Evolutionary conservation across 805 yeast genomes (phyloP).

Genomic region (Metschnikowia anglica): DNA sequence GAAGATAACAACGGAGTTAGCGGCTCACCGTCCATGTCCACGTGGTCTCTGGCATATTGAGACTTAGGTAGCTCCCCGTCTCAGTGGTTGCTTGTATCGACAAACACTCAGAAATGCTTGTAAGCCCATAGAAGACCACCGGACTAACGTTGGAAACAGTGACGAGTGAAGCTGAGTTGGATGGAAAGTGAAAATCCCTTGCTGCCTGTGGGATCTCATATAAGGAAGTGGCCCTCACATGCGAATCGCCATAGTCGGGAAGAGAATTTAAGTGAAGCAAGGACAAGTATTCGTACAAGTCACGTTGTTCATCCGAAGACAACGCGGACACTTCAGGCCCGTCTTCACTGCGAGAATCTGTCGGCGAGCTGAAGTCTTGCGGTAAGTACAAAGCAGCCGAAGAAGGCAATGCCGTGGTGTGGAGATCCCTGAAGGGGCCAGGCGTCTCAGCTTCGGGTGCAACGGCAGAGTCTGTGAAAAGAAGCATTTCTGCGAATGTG

Average conservation of each 20-base stretch:
- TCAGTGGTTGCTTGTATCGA: slow-evolving; percentile 14
- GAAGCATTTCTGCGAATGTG: slow-evolving; percentile 1
- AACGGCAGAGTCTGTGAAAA: slow-evolving; percentile 1
- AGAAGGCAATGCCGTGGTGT: background rate
- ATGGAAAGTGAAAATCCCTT: background rate
- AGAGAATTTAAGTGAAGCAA: slow-evolving; percentile 18
- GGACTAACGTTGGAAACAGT: slow-evolving; percentile 9
- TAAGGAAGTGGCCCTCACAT: slow-evolving; percentile 14
- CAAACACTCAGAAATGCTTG: slow-evolving; percentile 4
- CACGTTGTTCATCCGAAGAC: slow-evolving; percentile 1
- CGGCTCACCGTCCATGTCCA: slow-evolving; percentile 6
- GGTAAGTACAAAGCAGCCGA: background rate
- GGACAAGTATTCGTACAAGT: slow-evolving; percentile 17
- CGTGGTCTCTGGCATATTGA: background rate
- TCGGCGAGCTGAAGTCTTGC: too few relatives aligned
- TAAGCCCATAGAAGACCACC: slow-evolving; percentile 2
- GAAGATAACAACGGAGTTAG: background rate
- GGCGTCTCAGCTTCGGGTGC: background rate
- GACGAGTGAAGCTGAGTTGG: background rate
- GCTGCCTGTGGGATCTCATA: slow-evolving; percentile 10
- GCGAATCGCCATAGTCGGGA: slow-evolving; percentile 13
- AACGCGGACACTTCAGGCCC: too few relatives aligned
- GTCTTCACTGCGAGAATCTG: background rate
- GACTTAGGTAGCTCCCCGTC: background rate
- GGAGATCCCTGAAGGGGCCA: background rate